Conservation (phyloP, 805 yeast genomes). For the Helenozyma rhizophorensis region DNA sequence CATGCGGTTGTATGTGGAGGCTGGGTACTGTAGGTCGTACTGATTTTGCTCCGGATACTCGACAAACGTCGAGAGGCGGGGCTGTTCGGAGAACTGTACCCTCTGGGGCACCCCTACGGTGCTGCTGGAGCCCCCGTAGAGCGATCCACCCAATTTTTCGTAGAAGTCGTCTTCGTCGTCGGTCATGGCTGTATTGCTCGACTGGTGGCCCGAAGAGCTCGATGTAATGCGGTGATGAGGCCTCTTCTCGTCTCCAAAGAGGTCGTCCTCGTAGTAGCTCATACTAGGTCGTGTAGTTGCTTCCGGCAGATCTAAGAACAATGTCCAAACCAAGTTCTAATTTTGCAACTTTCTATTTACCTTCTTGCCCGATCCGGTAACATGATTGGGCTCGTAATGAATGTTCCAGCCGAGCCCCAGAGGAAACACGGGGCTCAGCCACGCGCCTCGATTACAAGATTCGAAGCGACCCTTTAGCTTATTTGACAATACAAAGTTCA, state of each 20-base stretch:
- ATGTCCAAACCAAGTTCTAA: no score
- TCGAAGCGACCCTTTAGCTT: no score
- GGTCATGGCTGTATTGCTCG: conserved; percentile 5
- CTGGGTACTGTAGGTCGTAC: conserved; percentile 12
- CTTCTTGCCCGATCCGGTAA: no score
- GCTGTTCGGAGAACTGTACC: conserved; percentile 6
- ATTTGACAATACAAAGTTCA: no score
- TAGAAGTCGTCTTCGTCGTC: conserved; percentile 14
- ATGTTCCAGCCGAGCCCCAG: no score
- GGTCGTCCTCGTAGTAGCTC: conserved; percentile 14
- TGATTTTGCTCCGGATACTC: conserved; percentile 3
- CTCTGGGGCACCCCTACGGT: conserved; percentile 1
- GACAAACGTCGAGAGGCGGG: conserved; percentile 6
- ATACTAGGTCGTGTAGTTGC: no score
- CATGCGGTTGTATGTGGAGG: conserved; percentile 11
- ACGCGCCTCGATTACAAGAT: no score
- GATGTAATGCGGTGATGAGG: conserved; percentile 3
- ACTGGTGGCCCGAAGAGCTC: conserved; percentile 7
- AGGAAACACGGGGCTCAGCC: no score
- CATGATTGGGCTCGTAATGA: no score
- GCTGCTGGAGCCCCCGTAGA: conserved; percentile 9
- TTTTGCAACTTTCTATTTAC: no score
- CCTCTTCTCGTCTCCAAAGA: conserved; percentile 15
- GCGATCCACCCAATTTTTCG: conserved; percentile 16
- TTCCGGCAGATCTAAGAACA: no score